Conservation (phyloP, 257 asterid genomes). For the Ligustrum vulgare region DNA sequence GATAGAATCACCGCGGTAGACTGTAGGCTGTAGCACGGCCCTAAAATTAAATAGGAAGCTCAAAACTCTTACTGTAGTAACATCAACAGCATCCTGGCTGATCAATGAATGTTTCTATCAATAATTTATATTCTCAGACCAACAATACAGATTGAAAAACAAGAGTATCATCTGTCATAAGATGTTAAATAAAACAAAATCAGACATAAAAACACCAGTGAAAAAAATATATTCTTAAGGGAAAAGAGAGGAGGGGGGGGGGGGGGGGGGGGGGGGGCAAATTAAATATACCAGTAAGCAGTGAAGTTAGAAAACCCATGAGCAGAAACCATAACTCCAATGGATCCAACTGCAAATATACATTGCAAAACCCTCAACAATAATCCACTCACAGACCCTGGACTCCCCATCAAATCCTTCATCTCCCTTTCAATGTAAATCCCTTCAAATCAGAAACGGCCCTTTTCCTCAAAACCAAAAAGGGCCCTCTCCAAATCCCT, state of each 20-base stretch:
- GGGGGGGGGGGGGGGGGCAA: background rate
- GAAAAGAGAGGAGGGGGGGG: background rate
- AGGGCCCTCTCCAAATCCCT: conserved; percentile 64
- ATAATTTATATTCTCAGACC: conserved; percentile 14
- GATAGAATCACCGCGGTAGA: too few species aligned
- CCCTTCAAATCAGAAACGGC: conserved; percentile 27
- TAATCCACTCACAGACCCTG: conserved; percentile 75
- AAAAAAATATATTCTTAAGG: too few species aligned
- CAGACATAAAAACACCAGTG: background rate
- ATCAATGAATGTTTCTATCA: background rate
- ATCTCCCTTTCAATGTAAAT: conserved; percentile 38
- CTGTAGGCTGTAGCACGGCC: too few species aligned
- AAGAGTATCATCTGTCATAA: too few species aligned
- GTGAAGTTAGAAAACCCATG: conserved; percentile 82
- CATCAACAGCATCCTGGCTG: background rate
- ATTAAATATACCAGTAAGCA: conserved; percentile 70
- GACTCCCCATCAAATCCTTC: conserved; percentile 82
- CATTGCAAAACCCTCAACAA: conserved; percentile 76
- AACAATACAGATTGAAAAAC: conserved; percentile 9
- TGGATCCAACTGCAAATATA: conserved; percentile 74
- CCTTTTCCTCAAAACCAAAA: conserved; percentile 35
- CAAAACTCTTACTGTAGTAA: background rate
- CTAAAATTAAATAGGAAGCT: background rate
- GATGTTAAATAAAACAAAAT: background rate
- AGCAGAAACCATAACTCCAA: conserved; percentile 91